phyloP scores from a whole-genome alignment of 805 yeast species.

The Candida sanyiensis region DNA sequence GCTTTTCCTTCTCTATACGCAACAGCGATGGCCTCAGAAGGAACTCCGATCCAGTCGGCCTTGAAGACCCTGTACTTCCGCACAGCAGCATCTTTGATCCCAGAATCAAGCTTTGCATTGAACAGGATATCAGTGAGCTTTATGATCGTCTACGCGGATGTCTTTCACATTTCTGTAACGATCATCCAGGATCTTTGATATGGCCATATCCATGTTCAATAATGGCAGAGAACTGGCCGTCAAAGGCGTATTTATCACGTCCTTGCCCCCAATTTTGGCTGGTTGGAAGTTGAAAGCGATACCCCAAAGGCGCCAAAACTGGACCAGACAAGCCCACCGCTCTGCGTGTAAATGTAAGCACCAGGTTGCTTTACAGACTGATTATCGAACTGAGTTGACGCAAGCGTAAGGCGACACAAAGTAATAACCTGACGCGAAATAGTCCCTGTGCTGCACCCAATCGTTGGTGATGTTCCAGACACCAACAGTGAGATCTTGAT shows the following conservation, averaged over 20 bases:
- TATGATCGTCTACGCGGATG: constrained; percentile 32
- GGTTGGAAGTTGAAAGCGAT: constrained; percentile 30
- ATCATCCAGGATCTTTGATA: constrained; percentile 28
- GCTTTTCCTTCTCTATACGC: constrained; percentile 17
- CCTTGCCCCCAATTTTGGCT: constrained; percentile 25
- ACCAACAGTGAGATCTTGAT: constrained; percentile 31
- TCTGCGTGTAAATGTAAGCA: constrained; percentile 30
- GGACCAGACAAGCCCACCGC: constrained; percentile 36
- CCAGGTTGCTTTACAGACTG: constrained; percentile 31
- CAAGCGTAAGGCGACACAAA: constrained; percentile 32
- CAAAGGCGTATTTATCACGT: constrained; percentile 30
- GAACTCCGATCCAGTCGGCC: constrained; percentile 31
- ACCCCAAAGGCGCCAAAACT: constrained; percentile 31
- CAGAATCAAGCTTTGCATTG: constrained; percentile 31
- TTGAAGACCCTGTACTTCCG: constrained; percentile 35
- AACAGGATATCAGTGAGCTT: constrained; percentile 27
- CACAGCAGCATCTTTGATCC: constrained; percentile 22
- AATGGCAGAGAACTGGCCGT: constrained; percentile 31
- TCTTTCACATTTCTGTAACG: constrained; percentile 29
- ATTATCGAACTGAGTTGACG: constrained; percentile 14
- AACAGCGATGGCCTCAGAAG: constrained; percentile 31
- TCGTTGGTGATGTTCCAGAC: constrained; percentile 29
- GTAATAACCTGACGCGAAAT: constrained; percentile 23
- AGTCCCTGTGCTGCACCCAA: constrained; percentile 22
- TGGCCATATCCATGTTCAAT: constrained; percentile 26